A percentile compares a stretch with the other conserved stretches of the same genome.
phyloP scores from a whole-genome alignment of 257 asterid species.

The Lycium ferocissimum region DNA sequence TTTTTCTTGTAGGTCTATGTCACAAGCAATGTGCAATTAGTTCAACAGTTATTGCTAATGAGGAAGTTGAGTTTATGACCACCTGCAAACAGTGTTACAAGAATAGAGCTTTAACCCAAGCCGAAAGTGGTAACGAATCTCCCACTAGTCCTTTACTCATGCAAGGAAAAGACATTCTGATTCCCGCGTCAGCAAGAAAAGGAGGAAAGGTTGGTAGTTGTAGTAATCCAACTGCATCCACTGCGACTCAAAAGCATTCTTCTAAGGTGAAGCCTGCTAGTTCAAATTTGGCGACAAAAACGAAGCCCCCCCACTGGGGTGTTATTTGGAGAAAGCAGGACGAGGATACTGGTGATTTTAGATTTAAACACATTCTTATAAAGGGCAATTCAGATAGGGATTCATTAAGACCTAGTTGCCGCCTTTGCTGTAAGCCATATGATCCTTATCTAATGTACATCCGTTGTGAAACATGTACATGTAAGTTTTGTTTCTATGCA shows the following conservation, averaged over 20 bases:
- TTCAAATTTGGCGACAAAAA: slow-evolving; percentile 45
- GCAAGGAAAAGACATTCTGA: slow-evolving; percentile 49
- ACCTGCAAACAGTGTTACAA: slow-evolving; percentile 67
- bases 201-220: slow-evolving; percentile 38
- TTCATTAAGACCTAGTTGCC: slow-evolving; percentile 52
- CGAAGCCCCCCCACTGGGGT: slow-evolving; percentile 63
- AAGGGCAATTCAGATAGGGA: slow-evolving; percentile 46
- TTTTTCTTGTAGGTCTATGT: slow-evolving; percentile 63
- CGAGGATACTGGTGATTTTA: slow-evolving; percentile 59
- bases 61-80: slow-evolving; percentile 49
- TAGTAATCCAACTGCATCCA: slow-evolving; percentile 50
- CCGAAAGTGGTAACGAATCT: slow-evolving; percentile 47
- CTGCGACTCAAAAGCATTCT: slow-evolving; percentile 39
- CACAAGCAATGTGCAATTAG: slow-evolving; percentile 67
- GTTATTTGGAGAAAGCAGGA: slow-evolving; percentile 68
- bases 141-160: slow-evolving; percentile 65
- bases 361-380: slow-evolving; percentile 61
- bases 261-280: slow-evolving; percentile 46
- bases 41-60: slow-evolving; percentile 47
- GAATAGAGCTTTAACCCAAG: slow-evolving; percentile 42
- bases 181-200: slow-evolving; percentile 43
- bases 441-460: slow-evolving; percentile 70
- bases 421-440: slow-evolving; percentile 64
- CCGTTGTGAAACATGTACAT: slow-evolving; percentile 64
- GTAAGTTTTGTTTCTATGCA: slow-evolving; percentile 51